Evolutionary conservation across 1,284 basidiomycete genomes (phyloP), one percentile per base, ranked within the genome.

Genomic region (Puccinia triticina): DNA sequence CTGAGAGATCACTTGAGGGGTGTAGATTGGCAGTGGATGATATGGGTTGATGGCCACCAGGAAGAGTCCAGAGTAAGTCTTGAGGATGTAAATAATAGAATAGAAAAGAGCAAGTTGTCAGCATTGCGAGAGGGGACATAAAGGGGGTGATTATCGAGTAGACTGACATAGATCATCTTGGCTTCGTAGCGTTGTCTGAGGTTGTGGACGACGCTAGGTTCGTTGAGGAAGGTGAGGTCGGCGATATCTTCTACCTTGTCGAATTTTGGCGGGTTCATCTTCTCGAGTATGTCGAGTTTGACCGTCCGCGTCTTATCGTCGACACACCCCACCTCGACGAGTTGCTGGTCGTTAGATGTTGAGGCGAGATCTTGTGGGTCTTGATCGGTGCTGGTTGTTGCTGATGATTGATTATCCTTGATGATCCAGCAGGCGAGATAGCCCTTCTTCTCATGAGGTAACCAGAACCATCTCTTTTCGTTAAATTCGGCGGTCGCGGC

Each of bases 21-120:
- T 94, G 88, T 99, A 99, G 69, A 99, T 91, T 23, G 96, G 94
- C 2, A 99, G 89, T 82, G 91, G 89, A 87, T 95, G 94, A 88
- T 99, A 99, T 8, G 97, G 97, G 88, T 99, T 99, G 85, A 99
- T 93, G 14, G 97, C 97, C 82, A 99, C 97, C 87, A 99, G 90
- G 90, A 99, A 99, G 85, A 96, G 90, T 59, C 95, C 95, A 43
- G 95, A 96, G 88, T 96, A 96, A 61, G 95, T 97, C 94, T 96
- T 84, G 34, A 80, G 72, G 48, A 21, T 0, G 29, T 8, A 32
- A 46, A n/a, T n/a, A 71, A 55, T 23, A 55, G n/a, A 80, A 32
- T 26, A 71, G 59, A 72, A 57, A 48, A 83, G 21, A 26, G 23
- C 4, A 1, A 43, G 67, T 53, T 40, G 82, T 10, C 12, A 29